These are phyloP conservation scores for Fusarium aywerte DNA, from an alignment of 2,329 filamentous ascomycete genomes.

Conservation along the genomic window DNA sequence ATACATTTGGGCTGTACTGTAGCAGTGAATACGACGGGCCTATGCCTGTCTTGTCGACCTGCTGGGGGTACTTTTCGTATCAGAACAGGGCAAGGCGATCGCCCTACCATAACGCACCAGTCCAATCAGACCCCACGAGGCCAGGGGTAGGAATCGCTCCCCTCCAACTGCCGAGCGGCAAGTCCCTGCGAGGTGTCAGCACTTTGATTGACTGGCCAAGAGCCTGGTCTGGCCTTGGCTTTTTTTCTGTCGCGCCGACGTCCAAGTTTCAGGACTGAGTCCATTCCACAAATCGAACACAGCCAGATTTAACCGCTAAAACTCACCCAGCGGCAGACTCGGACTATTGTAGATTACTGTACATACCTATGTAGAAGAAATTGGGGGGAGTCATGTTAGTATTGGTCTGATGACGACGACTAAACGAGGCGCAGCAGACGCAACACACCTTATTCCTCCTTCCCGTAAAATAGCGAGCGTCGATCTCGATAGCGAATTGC, in stretches of 20 bases:
- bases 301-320: conserved; percentile 14
- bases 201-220: conserved; percentile 35
- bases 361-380: too few relatives aligned
- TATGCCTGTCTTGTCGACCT: not conserved
- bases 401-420: conserved; percentile 35
- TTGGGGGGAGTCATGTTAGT: not conserved
- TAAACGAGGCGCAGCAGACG: conserved; percentile 32
- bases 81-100: conserved; percentile 10
- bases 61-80: conserved; percentile 20
- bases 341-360: not conserved
- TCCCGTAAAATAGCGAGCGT: conserved; percentile 19
- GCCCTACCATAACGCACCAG: conserved; percentile 4
- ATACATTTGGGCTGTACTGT: not conserved
- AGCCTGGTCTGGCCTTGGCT: not conserved
- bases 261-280: conserved; percentile 36
- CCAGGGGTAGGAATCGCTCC: conserved; percentile 5
- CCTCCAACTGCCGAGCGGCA: conserved; percentile 41
- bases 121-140: conserved; percentile 9
- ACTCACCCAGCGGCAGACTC: not conserved
- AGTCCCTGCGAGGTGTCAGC: conserved; percentile 37
- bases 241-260: conserved; percentile 26
- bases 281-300: not conserved
- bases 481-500: conserved; percentile 38
- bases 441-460: conserved; percentile 30
- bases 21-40: conserved; percentile 18